phyloP scores from a whole-genome alignment of 192 early-diverging fungal genomes.

The Diversispora epigaea region DNA sequence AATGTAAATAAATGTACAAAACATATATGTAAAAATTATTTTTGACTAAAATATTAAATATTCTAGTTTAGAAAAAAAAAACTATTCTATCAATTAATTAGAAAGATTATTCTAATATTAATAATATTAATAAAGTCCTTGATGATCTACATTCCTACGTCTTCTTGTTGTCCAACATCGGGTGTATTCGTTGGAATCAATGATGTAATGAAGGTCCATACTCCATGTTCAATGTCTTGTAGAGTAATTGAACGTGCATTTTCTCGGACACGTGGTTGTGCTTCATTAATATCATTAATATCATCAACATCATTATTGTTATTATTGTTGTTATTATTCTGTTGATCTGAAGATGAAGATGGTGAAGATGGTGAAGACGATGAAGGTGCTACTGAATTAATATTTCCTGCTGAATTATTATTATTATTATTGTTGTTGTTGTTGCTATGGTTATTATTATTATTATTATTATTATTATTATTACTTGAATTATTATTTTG shows the following conservation, averaged over 20 bases:
- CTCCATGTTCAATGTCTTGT: conserved; percentile 42
- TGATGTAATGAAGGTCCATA: conserved; percentile 46
- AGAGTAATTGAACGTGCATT: conserved; percentile 30
- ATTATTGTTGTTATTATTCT: conserved; percentile 11
- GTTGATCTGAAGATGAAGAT: not conserved
- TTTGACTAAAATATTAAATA: no score
- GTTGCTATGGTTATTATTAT: no score
- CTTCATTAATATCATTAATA: not conserved
- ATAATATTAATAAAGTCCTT: no score
- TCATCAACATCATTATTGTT: not conserved
- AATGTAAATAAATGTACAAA: no score
- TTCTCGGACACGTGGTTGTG: not conserved
- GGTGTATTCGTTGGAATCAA: conserved; percentile 42
- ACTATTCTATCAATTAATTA: no score
- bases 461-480: not conserved
- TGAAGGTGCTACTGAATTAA: not conserved
- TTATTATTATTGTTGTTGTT: not conserved
- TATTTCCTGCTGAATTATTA: no score
- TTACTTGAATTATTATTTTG: no score
- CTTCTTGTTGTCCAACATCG: conserved; percentile 32
- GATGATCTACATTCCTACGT: not conserved
- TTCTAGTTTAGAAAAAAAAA: no score
- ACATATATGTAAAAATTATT: no score
- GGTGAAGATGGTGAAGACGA: not conserved
- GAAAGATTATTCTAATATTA: no score